Conservation (phyloP, 352 stramenopile species). For the Globisporangium megalacanthum region DNA sequence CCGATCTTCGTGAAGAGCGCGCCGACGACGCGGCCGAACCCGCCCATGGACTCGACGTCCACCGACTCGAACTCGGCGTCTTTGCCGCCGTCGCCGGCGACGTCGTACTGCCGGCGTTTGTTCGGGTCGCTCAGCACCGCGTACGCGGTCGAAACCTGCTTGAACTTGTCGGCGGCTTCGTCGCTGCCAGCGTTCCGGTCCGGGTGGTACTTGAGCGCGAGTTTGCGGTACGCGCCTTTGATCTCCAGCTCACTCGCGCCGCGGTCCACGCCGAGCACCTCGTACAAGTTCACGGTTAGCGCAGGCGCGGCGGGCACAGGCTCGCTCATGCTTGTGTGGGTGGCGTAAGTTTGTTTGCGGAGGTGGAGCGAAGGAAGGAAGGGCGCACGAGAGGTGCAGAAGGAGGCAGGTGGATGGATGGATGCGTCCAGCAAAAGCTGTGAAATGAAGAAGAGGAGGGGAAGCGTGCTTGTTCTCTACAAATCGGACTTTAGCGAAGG, state of each 20-base stretch:
- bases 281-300: constrained; percentile 75
- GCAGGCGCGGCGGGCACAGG: constrained; percentile 42
- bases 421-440: no score
- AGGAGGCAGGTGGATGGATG: no score
- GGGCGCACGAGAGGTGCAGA: no score
- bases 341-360: not conserved
- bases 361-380: no score
- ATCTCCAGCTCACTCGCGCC: constrained; percentile 87
- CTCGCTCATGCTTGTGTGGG: constrained; percentile 37
- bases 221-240: constrained; percentile 85
- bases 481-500: no score
- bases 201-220: constrained; percentile 88
- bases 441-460: no score
- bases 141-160: constrained; percentile 81
- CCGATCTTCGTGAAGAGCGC: constrained; percentile 88
- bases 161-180: constrained; percentile 81
- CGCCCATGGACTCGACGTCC: constrained; percentile 80
- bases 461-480: no score
- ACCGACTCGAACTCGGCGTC: constrained; percentile 79
- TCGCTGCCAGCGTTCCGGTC: constrained; percentile 80
- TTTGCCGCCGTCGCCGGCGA: constrained; percentile 65
- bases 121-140: constrained; percentile 83
- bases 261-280: constrained; percentile 87
- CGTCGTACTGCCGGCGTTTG: constrained; percentile 83
- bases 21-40: constrained; percentile 75